phyloP scores from a whole-genome alignment of 768 basidiomycete species.

The Boletus reticuloceps region DNA sequence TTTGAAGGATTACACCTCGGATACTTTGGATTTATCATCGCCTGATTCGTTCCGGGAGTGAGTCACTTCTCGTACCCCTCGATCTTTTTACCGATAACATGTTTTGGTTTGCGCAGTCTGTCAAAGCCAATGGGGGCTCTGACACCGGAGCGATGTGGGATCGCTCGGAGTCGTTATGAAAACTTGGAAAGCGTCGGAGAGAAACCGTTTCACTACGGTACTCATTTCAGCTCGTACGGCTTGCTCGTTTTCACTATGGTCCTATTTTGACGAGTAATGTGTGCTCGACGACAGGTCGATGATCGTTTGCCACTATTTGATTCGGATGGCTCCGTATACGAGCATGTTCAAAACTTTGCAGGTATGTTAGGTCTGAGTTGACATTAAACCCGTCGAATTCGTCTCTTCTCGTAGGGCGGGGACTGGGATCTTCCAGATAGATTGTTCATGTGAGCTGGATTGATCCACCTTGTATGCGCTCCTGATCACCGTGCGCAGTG shows the following conservation, averaged over 20 bases:
- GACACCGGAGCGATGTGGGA: conserved; percentile 67
- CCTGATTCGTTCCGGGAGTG: conserved; percentile 71
- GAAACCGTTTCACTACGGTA: conserved; percentile 89
- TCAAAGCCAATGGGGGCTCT: conserved; percentile 90
- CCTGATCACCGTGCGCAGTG: conserved; percentile 41
- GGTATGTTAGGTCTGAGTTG: conserved; percentile 29
- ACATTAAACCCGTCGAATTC: not conserved
- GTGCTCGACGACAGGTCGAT: conserved; percentile 50
- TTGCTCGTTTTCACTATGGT: not conserved
- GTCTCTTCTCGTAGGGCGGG: conserved; percentile 59
- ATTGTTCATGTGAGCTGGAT: conserved; percentile 60
- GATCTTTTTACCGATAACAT: not conserved
- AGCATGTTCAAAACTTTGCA: conserved; percentile 92
- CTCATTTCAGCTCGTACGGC: conserved; percentile 79
- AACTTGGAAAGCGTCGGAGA: conserved; percentile 80
- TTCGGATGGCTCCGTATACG: conserved; percentile 86
- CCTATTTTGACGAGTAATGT: conserved; percentile 1
- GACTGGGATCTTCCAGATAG: conserved; percentile 94
- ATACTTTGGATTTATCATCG: conserved; percentile 61
- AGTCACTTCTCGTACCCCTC: conserved; percentile 21
- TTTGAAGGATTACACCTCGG: conserved; percentile 77
- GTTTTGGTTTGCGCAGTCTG: conserved; percentile 46
- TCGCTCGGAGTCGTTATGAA: conserved; percentile 70
- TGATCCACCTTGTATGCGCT: not conserved
- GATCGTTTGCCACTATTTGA: conserved; percentile 94